Evolutionary conservation across 176 grass and related monocot species (phyloP).

Genomic region (Saccharum officinarum): DNA sequence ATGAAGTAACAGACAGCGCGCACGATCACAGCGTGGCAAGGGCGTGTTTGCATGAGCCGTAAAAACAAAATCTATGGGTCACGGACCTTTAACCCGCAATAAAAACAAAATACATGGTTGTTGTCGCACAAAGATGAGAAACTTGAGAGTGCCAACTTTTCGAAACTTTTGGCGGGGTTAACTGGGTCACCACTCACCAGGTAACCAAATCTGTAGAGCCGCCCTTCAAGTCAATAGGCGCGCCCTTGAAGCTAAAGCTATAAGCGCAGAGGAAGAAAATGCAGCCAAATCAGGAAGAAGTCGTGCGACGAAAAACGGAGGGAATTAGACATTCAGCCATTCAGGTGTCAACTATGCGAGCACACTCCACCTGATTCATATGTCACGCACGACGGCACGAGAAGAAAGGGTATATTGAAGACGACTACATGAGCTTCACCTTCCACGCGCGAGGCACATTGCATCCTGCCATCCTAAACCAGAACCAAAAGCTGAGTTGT

Average conservation of each 20-base stretch:
- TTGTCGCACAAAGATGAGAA: neutral
- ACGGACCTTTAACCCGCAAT: neutral
- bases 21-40: neutral
- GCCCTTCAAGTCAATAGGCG: neutral
- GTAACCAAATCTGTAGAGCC: neutral
- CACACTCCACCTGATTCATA: neutral
- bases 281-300: neutral
- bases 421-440: neutral
- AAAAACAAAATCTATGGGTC: neutral
- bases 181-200: neutral
- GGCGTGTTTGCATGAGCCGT: neutral
- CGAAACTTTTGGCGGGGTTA: neutral
- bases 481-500: neutral
- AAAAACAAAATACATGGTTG: neutral
- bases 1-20: neutral
- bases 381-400: neutral
- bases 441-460: neutral
- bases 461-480: neutral
- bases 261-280: neutral
- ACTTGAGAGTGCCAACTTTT: neutral
- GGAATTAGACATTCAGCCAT: neutral
- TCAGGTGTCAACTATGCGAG: neutral
- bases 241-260: neutral
- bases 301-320: too few relatives aligned
- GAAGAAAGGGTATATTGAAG: neutral